Evolutionary conservation across 1,284 basidiomycete species (phyloP).

Genomic region (Earliella scabrosa): DNA sequence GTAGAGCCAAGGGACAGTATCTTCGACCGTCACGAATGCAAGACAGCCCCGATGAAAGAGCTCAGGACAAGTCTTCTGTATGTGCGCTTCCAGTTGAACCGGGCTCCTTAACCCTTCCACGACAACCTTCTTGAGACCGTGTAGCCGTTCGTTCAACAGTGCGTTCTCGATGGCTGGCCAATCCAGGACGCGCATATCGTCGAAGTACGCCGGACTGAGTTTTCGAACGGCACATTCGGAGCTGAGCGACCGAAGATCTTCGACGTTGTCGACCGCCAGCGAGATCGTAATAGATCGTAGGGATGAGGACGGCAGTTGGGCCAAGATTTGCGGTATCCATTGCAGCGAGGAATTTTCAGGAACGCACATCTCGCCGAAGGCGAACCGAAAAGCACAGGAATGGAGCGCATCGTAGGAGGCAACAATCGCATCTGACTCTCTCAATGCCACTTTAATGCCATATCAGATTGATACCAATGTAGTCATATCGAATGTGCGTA

Average conservation of each 20-base stretch:
- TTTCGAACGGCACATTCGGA: slow-evolving; percentile 32
- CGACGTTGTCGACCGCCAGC: slow-evolving; percentile 28
- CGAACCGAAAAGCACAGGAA: slow-evolving; percentile 23
- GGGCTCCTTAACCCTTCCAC: slow-evolving; percentile 22
- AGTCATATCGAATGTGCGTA: background rate
- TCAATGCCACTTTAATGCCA: slow-evolving; percentile 8
- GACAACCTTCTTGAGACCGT: slow-evolving; percentile 14
- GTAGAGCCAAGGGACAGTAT: slow-evolving; percentile 1
- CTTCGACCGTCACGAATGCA: background rate
- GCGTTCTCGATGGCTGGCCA: slow-evolving; percentile 23
- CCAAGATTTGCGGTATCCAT: slow-evolving; percentile 24
- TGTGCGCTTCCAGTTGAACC: slow-evolving; percentile 8
- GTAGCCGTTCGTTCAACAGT: slow-evolving; percentile 6
- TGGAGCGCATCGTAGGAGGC: slow-evolving; percentile 16
- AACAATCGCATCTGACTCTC: slow-evolving; percentile 15
- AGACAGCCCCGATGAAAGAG: slow-evolving; percentile 11
- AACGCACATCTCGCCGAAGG: slow-evolving; percentile 32
- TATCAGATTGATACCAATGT: background rate
- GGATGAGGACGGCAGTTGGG: slow-evolving; percentile 20
- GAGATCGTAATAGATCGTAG: slow-evolving; percentile 24
- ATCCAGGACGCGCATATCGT: slow-evolving; percentile 28
- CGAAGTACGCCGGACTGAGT: slow-evolving; percentile 25
- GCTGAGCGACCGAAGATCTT: slow-evolving; percentile 28
- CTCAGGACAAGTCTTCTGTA: slow-evolving; percentile 4
- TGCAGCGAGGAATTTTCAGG: slow-evolving; percentile 25